Evolutionary conservation across 23 red algal genomes (phyloP).

Genomic region (Chondrus crispus): DNA sequence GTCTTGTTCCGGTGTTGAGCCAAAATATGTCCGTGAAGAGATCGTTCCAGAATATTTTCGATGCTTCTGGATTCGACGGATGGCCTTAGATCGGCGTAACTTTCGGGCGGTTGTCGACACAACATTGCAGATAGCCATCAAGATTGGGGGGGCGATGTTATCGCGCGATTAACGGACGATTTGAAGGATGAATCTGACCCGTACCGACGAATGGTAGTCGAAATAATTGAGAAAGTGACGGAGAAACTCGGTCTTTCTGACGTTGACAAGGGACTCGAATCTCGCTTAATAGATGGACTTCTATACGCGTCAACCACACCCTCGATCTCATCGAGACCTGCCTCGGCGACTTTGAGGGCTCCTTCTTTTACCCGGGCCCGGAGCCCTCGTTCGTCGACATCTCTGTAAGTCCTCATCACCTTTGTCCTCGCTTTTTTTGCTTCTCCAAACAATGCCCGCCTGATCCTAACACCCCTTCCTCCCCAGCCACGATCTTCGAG

Average conservation of each 20-base stretch:
- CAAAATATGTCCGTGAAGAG: slow-evolving; percentile 74
- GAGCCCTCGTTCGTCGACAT: no score
- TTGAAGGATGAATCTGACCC: slow-evolving; percentile 87
- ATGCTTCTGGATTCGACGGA: slow-evolving; percentile 89
- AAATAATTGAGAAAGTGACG: slow-evolving; percentile 77
- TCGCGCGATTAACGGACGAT: slow-evolving; percentile 63
- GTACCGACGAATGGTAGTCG: slow-evolving; percentile 71
- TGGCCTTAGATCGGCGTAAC: slow-evolving; percentile 73
- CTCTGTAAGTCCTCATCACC: no score
- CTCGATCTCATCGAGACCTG: no score
- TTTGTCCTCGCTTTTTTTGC: no score
- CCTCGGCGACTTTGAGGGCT: no score
- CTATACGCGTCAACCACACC: slow-evolving; percentile 78
- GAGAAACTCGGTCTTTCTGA: slow-evolving; percentile 71
- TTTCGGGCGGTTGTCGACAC: slow-evolving; percentile 74
- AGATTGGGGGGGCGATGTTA: slow-evolving; percentile 80
- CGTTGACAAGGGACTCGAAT: slow-evolving; percentile 62
- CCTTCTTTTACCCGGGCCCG: no score
- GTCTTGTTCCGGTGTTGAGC: slow-evolving; percentile 74
- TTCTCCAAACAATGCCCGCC: no score
- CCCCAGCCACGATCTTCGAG: no score
- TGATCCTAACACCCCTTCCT: no score
- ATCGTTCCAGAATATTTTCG: slow-evolving; percentile 82
- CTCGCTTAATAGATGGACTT: slow-evolving; percentile 79
- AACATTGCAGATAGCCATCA: slow-evolving; percentile 78